A percentile compares a stretch with the other conserved stretches of the same genome.
Conservation (phyloP, 768 basidiomycete species). For the Dentipellis fragilis region DNA sequence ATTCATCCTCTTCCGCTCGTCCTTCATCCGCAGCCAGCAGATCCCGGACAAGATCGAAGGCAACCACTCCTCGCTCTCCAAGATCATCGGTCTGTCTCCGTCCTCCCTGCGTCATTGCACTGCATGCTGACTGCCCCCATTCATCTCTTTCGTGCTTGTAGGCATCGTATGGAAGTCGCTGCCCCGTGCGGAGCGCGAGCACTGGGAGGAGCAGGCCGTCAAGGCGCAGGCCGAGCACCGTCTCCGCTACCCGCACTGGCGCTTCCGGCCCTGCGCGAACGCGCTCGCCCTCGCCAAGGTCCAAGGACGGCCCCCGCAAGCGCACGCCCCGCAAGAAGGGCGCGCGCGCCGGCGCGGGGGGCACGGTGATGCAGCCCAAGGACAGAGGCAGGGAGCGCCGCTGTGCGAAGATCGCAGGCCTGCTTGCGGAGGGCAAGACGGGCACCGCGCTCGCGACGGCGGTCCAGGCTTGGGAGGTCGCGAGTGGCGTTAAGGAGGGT, state of each 20-base stretch:
- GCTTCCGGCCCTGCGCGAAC: constrained; percentile 60
- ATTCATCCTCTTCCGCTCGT: constrained; percentile 77
- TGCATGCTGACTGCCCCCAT: too few species aligned
- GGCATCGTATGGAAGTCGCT: constrained; percentile 72
- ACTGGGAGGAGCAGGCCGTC: constrained; percentile 70
- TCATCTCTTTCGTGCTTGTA: constrained; percentile 15
- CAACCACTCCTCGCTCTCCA: constrained; percentile 69
- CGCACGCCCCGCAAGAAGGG: background rate
- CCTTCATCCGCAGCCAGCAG: constrained; percentile 64
- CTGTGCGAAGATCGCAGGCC: constrained; percentile 56
- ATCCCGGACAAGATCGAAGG: constrained; percentile 72
- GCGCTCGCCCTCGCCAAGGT: constrained; percentile 16
- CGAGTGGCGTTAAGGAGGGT: constrained; percentile 18
- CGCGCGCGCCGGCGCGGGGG: constrained; percentile 22
- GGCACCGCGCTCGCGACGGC: constrained; percentile 53
- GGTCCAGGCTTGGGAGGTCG: constrained; percentile 49
- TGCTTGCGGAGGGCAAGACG: constrained; percentile 58
- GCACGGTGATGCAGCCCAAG: constrained; percentile 27
- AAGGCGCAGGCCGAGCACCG: constrained; percentile 68
- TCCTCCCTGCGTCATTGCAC: too few species aligned
- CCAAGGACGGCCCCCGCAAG: background rate
- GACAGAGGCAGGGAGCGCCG: constrained; percentile 41
- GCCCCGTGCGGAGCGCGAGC: constrained; percentile 51
- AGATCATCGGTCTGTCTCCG: constrained; percentile 60
- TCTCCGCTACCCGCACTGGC: constrained; percentile 69